Percentiles rank a stretch among this genome's conserved stretches.
Conservation (phyloP, 495 filamentous ascomycete species). For the Terfezia boudieri region DNA sequence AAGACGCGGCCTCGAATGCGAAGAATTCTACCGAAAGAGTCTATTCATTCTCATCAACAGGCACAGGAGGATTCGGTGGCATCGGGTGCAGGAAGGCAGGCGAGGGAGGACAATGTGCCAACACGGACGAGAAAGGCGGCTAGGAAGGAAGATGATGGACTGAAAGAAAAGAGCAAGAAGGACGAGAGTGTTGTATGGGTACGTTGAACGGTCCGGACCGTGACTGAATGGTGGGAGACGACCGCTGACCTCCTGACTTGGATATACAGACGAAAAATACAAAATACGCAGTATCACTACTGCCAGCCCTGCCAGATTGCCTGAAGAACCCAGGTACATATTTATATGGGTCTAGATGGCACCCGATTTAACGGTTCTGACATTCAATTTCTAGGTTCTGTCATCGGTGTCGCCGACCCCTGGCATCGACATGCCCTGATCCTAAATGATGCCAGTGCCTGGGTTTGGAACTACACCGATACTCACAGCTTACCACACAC, state of each 20-base stretch:
- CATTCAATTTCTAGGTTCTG: constrained; percentile 6
- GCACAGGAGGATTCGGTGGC: not conserved
- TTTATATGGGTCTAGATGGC: constrained; percentile 31
- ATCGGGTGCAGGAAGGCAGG: not conserved
- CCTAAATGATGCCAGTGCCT: constrained; percentile 54
- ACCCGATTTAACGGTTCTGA: constrained; percentile 7
- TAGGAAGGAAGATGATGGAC: not conserved
- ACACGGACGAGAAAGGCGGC: not conserved
- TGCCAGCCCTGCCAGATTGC: constrained; percentile 56
- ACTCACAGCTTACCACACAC: constrained; percentile 41
- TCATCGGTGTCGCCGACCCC: constrained; percentile 22
- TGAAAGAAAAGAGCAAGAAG: constrained; percentile 11
- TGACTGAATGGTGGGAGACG: not conserved
- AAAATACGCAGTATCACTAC: constrained; percentile 64
- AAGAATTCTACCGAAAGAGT: not conserved
- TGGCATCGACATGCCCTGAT: constrained; percentile 52
- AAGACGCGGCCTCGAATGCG: not conserved
- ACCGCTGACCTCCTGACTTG: not conserved
- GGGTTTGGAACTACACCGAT: constrained; percentile 70
- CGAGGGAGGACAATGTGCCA: not conserved
- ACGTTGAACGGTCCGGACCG: not conserved
- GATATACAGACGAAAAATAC: constrained; percentile 52
- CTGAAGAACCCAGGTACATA: constrained; percentile 25
- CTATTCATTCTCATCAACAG: not conserved
- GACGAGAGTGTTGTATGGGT: constrained; percentile 15